These are phyloP conservation scores for Exophiala phaeomuriformis DNA, from an alignment of 2,329 filamentous ascomycete species.

Conservation along the genomic window DNA sequence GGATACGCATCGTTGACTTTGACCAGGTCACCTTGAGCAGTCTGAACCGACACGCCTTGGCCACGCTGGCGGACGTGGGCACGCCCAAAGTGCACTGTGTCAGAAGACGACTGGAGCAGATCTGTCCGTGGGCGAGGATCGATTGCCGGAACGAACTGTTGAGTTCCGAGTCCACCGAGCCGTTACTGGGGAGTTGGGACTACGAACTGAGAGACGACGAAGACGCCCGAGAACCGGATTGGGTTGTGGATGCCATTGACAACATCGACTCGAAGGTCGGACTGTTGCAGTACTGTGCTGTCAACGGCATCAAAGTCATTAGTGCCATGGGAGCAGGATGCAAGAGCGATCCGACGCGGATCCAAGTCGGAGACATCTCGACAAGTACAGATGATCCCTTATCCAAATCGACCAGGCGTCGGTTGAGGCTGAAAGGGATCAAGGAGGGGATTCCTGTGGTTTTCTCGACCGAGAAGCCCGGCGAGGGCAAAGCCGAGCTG, in stretches of 20 bases:
- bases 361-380: conserved; percentile 87
- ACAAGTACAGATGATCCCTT: conserved; percentile 80
- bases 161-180: conserved; percentile 56
- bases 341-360: conserved; percentile 76
- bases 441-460: conserved; percentile 82
- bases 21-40: conserved; percentile 95
- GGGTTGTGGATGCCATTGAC: conserved; percentile 94
- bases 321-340: conserved; percentile 95
- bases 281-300: conserved; percentile 78
- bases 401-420: conserved; percentile 73
- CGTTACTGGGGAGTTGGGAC: conserved; percentile 61
- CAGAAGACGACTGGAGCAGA: conserved; percentile 68
- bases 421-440: conserved; percentile 68
- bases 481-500: conserved; percentile 82
- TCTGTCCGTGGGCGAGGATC: conserved; percentile 86
- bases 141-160: conserved; percentile 83
- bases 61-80: conserved; percentile 87
- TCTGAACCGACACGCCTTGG: conserved; percentile 90
- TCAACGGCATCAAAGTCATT: conserved; percentile 70
- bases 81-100: conserved; percentile 86
- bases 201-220: conserved; percentile 44
- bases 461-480: conserved; percentile 83
- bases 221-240: conserved; percentile 57
- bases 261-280: conserved; percentile 97
- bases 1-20: conserved; percentile 85